Conservation (phyloP, 2,329 filamentous ascomycete species). For the Seiridium unicorne region DNA sequence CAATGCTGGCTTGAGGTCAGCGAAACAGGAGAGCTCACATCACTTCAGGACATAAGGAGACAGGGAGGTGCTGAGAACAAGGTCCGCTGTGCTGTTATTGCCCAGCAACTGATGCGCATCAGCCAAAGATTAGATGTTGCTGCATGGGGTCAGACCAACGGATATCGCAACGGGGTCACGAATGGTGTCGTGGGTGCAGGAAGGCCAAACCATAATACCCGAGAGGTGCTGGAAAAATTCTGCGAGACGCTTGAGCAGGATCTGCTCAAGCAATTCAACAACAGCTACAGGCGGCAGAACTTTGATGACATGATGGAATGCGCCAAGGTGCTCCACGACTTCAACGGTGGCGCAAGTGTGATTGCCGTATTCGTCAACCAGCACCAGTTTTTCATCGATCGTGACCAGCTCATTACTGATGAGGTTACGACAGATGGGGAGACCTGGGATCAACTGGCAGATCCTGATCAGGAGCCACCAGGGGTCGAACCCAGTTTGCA, state of each 20-base stretch:
- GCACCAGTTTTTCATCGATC: slow-evolving; percentile 98
- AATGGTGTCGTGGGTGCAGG: slow-evolving; percentile 45
- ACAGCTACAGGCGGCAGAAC: slow-evolving; percentile 91
- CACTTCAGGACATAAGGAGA: slow-evolving; percentile 84
- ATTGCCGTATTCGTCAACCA: slow-evolving; percentile 97
- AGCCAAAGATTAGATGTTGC: slow-evolving; percentile 83
- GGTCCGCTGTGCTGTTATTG: slow-evolving; percentile 90
- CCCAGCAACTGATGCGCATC: slow-evolving; percentile 89
- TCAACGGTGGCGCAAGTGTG: slow-evolving; percentile 92
- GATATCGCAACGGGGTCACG: slow-evolving; percentile 46
- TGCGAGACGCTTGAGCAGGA: slow-evolving; percentile 95
- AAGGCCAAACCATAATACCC: slow-evolving; percentile 62
- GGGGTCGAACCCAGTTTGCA: slow-evolving; percentile 90
- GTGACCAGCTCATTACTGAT: slow-evolving; percentile 86
- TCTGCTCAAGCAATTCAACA: slow-evolving; percentile 92
- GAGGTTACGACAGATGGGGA: slow-evolving; percentile 75
- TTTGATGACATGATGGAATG: slow-evolving; percentile 99
- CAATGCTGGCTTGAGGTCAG: slow-evolving; percentile 97
- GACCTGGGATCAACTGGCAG: slow-evolving; percentile 87
- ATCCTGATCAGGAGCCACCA: slow-evolving; percentile 89
- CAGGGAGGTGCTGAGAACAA: slow-evolving; percentile 88
- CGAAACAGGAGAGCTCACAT: slow-evolving; percentile 80
- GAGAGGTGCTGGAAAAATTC: slow-evolving; percentile 94
- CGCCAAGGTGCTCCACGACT: slow-evolving; percentile 88
- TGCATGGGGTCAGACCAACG: slow-evolving; percentile 66